A percentile compares a stretch with the other conserved stretches of the same genome.
These are phyloP conservation scores for Dryas octopetala DNA, from an alignment of 306 rosid species.

Conservation along the genomic window DNA sequence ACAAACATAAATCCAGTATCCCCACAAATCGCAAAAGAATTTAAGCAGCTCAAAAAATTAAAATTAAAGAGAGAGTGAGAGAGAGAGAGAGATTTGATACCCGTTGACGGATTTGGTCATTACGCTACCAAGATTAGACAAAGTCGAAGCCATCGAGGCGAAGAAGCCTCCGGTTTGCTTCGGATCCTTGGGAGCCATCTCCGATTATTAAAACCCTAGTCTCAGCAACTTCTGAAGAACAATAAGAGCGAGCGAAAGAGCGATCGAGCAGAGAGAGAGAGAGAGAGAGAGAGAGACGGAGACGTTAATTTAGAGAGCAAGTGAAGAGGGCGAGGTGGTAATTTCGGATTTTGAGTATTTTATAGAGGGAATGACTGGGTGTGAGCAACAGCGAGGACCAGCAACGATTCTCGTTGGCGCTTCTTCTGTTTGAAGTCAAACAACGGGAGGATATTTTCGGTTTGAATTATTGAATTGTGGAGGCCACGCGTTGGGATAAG, in stretches of 20 bases:
- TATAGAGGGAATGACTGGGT: neutral
- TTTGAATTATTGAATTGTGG: neutral
- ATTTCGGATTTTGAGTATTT: neutral
- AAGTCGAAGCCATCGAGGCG: constrained; percentile 64
- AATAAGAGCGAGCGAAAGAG: neutral
- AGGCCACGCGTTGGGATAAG: constrained; percentile 15
- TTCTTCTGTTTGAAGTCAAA: constrained; percentile 53
- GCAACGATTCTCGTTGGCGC: constrained; percentile 52
- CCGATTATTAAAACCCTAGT: constrained; percentile 23
- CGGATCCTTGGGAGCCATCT: constrained; percentile 65
- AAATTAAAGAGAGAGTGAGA: neutral
- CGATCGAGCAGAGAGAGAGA: neutral
- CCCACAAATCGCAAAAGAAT: neutral
- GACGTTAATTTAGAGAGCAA: neutral
- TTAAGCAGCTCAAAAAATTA: neutral
- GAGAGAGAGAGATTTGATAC: constrained; percentile 30
- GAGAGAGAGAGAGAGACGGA: neutral
- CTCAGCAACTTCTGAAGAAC: neutral
- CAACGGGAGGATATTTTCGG: neutral
- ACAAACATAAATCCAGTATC: neutral
- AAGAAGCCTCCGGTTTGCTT: constrained; percentile 65
- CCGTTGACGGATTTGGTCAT: constrained; percentile 74
- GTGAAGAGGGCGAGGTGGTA: neutral
- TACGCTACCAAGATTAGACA: constrained; percentile 57
- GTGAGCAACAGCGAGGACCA: constrained; percentile 42